Evolutionary conservation across 345 rosid genomes (phyloP).

Genomic region (Carallia brachiata): DNA sequence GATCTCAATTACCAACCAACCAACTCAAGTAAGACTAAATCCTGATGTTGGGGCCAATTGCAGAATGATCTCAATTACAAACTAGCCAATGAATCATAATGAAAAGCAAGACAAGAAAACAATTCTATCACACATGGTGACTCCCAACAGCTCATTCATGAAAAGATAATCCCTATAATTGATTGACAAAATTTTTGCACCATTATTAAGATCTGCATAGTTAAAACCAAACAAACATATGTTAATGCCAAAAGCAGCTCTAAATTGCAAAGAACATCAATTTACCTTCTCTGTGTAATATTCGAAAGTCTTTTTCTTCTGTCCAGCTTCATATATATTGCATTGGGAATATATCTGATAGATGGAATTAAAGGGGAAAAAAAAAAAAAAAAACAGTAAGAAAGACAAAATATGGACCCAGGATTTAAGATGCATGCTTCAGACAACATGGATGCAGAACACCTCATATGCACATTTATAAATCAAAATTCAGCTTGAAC

Average conservation of each 20-base stretch:
- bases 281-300: slow-evolving; percentile 3
- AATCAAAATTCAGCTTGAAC: slow-evolving; percentile 11
- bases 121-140: too few species aligned
- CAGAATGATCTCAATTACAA: too few species aligned
- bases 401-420: neutral
- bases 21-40: neutral
- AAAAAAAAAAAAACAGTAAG: neutral
- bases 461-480: neutral
- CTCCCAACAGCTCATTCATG: neutral
- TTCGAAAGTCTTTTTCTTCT: slow-evolving; percentile 47
- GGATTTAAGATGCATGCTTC: neutral
- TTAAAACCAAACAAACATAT: too few species aligned
- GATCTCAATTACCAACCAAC: neutral
- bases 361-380: neutral
- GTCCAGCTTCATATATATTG: slow-evolving; percentile 93
- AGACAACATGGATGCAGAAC: neutral
- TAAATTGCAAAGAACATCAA: neutral
- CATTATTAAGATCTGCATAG: too few species aligned
- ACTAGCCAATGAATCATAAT: neutral
- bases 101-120: neutral
- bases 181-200: too few species aligned
- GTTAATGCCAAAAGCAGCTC: too few species aligned
- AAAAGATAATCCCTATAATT: too few species aligned
- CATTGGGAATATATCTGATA: slow-evolving; percentile 82
- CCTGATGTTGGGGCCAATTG: neutral